Conservation (phyloP, 164 flowering plant species). For the Berberis vulgaris region DNA sequence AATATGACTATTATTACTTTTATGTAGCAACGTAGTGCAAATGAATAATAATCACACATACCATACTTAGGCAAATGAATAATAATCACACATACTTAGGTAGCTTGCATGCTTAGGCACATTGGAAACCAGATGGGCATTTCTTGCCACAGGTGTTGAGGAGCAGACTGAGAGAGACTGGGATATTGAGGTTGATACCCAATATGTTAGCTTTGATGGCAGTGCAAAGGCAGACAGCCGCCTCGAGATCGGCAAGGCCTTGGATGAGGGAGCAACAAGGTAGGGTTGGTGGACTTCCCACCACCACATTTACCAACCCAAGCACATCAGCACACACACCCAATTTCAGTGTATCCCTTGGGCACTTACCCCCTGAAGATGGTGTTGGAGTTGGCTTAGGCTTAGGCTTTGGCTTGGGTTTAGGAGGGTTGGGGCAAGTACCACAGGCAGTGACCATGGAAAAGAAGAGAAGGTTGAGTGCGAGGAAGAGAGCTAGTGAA, state of each 20-base stretch:
- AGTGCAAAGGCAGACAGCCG: constrained; percentile 9
- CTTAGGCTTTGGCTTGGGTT: neutral
- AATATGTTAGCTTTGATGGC: constrained; percentile 5
- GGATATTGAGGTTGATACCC: constrained; percentile 1
- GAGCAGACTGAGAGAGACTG: constrained; percentile 1
- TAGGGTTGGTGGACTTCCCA: constrained; percentile 3
- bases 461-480: constrained; percentile 42
- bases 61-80: no score
- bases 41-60: no score
- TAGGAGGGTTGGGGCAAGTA: constrained; percentile 8
- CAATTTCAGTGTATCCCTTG: constrained; percentile 6
- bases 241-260: constrained; percentile 4
- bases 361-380: constrained; percentile 1
- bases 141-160: constrained; percentile 5
- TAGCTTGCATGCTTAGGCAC: neutral
- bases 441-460: constrained; percentile 30
- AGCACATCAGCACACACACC: constrained; percentile 9
- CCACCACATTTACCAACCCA: neutral
- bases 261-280: constrained; percentile 5
- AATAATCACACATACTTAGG: no score
- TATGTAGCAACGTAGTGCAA: no score
- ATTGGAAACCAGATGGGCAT: constrained; percentile 4
- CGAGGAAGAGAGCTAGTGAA: constrained; percentile 35
- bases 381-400: constrained; percentile 2
- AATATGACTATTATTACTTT: no score